Evolutionary conservation across 164 flowering plant species (phyloP), one percentile per base, ranked within the genome.

Genomic region (Stephania cephalantha): DNA sequence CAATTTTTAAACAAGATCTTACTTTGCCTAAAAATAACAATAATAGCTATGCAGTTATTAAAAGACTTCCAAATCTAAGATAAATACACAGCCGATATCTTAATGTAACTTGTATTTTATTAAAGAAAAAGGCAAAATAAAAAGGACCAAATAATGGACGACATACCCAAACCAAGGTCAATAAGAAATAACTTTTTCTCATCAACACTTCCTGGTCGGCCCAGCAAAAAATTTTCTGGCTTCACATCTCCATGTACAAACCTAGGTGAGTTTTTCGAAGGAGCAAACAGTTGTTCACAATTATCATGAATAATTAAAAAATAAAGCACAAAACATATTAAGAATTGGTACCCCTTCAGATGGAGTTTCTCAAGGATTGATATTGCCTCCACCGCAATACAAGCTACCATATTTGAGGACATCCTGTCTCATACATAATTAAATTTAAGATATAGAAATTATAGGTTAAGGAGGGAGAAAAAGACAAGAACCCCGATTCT

Each of bases 161-260:
- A 72, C 87, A 76, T 88, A 92, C 98, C 98, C 78, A 95, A 84
- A 68, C 98, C 98, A 80, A 95, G 97, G 85, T 95, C 98, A 77
- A 95, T 84, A 52, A 95, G 92, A 82, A 81, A 95, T 10, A 95
- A 84, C 84, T 92, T 95, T 85, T 95, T 95, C 77, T 90, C 97
- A 72, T 95, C 92, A 75, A 83, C 75, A 7, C 88, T 76, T 78
- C 90, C 93, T 71, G 94, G 94, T 75, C 85, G 97, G 84, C 98
- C 98, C 80, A 95, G 97, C 52, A 95, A 78, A 81, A 95, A 95
- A 61, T 95, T 95, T 74, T 95, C 97, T 52, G 98, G 98, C 81
- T 95, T 95, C 75, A 95, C 97, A 82, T 95, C 98, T 76, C 98
- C 98, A 83, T 95, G 98, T 80, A 95, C 98, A 88, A 85, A 95